Conservation (phyloP, 2,329 filamentous ascomycete genomes). For the Malbranchea cinnamomea region DNA sequence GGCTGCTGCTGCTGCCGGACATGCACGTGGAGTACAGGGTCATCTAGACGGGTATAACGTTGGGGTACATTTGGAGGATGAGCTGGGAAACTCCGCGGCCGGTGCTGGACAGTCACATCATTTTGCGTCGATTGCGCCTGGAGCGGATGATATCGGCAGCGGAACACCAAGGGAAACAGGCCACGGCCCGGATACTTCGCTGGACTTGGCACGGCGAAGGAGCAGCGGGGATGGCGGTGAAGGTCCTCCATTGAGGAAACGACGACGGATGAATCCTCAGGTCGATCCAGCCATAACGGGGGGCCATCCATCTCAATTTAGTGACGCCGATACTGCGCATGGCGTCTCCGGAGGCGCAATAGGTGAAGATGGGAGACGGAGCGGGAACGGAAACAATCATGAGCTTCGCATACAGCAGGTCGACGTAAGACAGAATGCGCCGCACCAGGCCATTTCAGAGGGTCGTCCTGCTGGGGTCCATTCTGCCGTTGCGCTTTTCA, state of each 20-base stretch:
- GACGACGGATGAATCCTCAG: slow-evolving; percentile 7
- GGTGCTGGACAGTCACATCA: neutral
- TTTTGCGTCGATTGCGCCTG: slow-evolving; percentile 1
- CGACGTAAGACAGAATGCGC: slow-evolving; percentile 23
- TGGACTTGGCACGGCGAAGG: neutral
- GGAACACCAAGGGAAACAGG: too few relatives aligned
- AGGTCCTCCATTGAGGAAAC: slow-evolving; percentile 6
- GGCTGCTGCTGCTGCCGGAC: slow-evolving; percentile 30
- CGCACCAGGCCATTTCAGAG: slow-evolving; percentile 26
- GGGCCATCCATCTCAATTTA: slow-evolving; percentile 1
- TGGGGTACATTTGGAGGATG: slow-evolving; percentile 27
- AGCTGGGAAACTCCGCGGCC: slow-evolving; percentile 19
- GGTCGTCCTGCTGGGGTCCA: slow-evolving; percentile 37
- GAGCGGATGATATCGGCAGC: neutral
- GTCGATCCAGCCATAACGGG: slow-evolving; percentile 12
- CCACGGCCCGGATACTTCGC: too few relatives aligned
- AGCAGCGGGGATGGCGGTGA: too few relatives aligned
- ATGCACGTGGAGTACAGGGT: slow-evolving; percentile 26
- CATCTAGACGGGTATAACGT: slow-evolving; percentile 26
- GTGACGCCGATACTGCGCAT: neutral
- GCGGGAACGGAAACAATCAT: slow-evolving; percentile 4
- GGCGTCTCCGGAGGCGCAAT: slow-evolving; percentile 9
- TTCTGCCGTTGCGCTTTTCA: slow-evolving; percentile 39
- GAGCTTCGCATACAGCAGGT: slow-evolving; percentile 19
- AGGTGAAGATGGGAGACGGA: slow-evolving; percentile 11